phyloP scores from a whole-genome alignment of 106 monocot genomes.

The Vanilla planifolia region DNA sequence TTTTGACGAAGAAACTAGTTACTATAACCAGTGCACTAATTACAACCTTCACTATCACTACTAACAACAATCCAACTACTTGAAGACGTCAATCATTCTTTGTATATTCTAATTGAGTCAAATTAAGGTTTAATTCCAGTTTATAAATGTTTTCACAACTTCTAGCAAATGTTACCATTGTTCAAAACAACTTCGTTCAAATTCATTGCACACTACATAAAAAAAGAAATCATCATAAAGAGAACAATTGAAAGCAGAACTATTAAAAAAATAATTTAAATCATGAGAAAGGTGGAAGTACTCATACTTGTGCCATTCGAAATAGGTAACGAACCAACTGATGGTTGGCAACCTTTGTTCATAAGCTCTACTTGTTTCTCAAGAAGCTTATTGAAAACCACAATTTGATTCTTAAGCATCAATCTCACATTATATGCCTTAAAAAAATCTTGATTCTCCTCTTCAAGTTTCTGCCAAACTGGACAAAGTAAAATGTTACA shows the following conservation, averaged over 20 bases:
- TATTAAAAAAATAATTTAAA: background rate
- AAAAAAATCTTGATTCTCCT: conserved; percentile 91
- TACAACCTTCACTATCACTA: too few relatives aligned
- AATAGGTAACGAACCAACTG: conserved; percentile 34
- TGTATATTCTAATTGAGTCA: too few relatives aligned
- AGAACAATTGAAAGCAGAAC: background rate
- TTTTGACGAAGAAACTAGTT: too few relatives aligned
- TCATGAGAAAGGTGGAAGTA: background rate
- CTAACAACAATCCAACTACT: too few relatives aligned
- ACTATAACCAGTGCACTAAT: too few relatives aligned
- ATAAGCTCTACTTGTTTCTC: conserved; percentile 82
- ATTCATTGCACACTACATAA: too few relatives aligned
- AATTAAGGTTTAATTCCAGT: too few relatives aligned
- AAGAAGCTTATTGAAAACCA: conserved; percentile 75
- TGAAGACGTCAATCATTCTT: too few relatives aligned
- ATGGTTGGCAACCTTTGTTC: conserved; percentile 44
- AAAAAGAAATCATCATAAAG: background rate
- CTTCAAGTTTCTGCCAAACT: conserved; percentile 99
- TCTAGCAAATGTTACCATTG: too few relatives aligned
- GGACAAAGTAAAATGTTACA: conserved; percentile 10
- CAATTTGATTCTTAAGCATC: conserved; percentile 79
- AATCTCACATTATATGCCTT: conserved; percentile 91
- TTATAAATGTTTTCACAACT: too few relatives aligned
- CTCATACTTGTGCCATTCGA: conserved; percentile 54
- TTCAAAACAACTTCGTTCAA: too few relatives aligned